Evolutionary conservation across 139 green algal genomes (phyloP), one percentile per base, ranked within the genome.

Genomic region (Microglena sp.): DNA sequence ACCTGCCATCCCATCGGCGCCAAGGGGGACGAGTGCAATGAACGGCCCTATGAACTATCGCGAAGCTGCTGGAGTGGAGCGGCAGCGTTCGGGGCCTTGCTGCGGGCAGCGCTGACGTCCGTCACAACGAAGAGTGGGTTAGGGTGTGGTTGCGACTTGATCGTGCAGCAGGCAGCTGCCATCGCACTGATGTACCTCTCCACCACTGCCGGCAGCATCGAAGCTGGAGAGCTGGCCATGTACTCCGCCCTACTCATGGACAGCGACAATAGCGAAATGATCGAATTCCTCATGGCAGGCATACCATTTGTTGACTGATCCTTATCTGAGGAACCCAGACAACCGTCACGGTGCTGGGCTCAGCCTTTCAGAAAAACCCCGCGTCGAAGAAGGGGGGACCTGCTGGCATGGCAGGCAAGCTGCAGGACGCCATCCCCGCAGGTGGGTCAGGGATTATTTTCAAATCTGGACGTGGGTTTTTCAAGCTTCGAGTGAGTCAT

Each of bases 201-300:
- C 29, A 64, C 56, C 8, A 64, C 87, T 82, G 79, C 82, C 7
- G 82, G 71, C 11, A 66, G 73, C 0, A 64, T 90, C 3, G 76
- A 87, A 24, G 32, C 74, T 2, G 50, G 62, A 2, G 78, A 79
- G 67, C 76, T 91, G 33, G 75, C 76, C 22, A 84, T 86, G 80
- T 81, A 88, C 62, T 71, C 81, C 26, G 74, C 77, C 2, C 66
- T 90, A 32, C 65, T 80, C 53, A 80, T 74, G 63, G 74, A 80
- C 74, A 74, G 64, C 60, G 46, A 69, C 74, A 80, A 76, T 60
- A 69, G 57, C 33, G 73, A 86, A 54, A 87, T 87, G 81, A 75
- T 89, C 15, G 85, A 91, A 75, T 81, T 77, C 69, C 69, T 83
- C 1, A 89, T 89, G 83, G 78, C 78, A 5, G 83, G 78, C 66